Base-by-base conservation (phyloP, 164 flowering plant genomes). In the Kalanchoe fedtschenkoi region DNA sequence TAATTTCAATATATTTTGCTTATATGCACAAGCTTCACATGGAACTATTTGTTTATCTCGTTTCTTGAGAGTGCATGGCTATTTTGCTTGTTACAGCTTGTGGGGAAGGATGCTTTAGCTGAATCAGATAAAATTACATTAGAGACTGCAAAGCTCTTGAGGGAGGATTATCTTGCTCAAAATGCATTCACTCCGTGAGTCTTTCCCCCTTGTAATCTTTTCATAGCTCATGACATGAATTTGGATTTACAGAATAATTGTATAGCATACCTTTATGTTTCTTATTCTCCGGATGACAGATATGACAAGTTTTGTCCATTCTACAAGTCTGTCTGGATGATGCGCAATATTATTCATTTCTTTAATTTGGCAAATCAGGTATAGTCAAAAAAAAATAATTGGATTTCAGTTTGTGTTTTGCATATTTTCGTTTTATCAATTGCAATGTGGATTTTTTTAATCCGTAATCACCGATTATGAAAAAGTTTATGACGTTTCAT, bases 311-410 rank as follows among this genome's bases (percentile, higher is more conserved):
- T 84, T 74, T 95, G 99, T 68, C 97, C 97, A 39, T 95, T 91
- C 80, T 91, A 95, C 87, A 91, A 91, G 79, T 88, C 95, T 42
- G 96, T 95, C 33, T 95, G 97, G 97, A 95, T 95, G 97, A 91
- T 90, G 96, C 91, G 96, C 70, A 95, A 95, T 72, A 90, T 91
- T 41, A 89, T 95, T 69, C 97, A 87, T 75, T 90, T 86, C 82
- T 83, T 77, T 58, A 82, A 85, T 66, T 72, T 95, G 86, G 97
- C 99, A 62, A 95, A 95, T 74, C 97, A 91, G 96, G 99, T 86
- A 64, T 22, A 9, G 1, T 4, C 7, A n/a, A 24, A 24, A 30
- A 51, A 13, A n/a, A n/a, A n/a, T n/a, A n/a, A 11, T 24, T 51
- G 28, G 11, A 43, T n/a, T 17, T 43, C 22, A 43, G 51, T 17